Evolutionary conservation across 805 yeast genomes (phyloP).

Genomic region (Tetrapisispora phaffii): DNA sequence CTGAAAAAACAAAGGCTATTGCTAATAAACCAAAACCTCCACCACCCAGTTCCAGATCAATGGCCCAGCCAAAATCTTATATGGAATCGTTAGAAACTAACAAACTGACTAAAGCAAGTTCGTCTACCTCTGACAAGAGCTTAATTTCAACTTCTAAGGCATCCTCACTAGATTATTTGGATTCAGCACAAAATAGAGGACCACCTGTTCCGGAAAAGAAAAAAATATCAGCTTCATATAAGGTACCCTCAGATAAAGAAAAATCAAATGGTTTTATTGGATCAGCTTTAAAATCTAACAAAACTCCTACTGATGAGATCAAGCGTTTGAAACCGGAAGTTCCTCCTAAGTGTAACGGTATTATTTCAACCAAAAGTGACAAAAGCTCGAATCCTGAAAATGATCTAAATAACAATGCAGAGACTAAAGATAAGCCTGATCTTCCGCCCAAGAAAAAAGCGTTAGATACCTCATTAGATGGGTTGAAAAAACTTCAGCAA

Average conservation of each 20-base stretch:
- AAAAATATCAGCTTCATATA: not conserved
- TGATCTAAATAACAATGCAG: not conserved
- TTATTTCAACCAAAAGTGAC: not conserved
- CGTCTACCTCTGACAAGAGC: not conserved
- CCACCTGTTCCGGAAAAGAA: not conserved
- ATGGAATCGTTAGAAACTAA: constrained; percentile 14
- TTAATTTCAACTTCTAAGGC: not conserved
- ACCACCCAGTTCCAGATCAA: not conserved
- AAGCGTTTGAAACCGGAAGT: constrained; percentile 8
- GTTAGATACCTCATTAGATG: not conserved
- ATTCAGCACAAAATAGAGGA: constrained; percentile 15
- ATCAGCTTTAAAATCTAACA: constrained; percentile 13
- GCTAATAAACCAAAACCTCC: not conserved
- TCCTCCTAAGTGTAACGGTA: constrained; percentile 7
- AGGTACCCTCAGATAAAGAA: not conserved
- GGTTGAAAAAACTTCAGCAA: no score
- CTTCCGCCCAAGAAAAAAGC: not conserved
- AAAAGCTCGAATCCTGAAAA: not conserved
- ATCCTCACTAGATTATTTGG: constrained; percentile 13
- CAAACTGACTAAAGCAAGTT: constrained; percentile 8
- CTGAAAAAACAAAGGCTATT: not conserved
- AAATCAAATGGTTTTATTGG: constrained; percentile 16
- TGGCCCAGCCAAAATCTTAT: constrained; percentile 5
- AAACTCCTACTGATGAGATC: constrained; percentile 1
- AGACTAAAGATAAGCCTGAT: not conserved